A percentile compares a stretch with the other conserved stretches of the same genome.
These are phyloP conservation scores for Thielaviopsis euricoi DNA, from an alignment of 2,329 filamentous ascomycete species.

Conservation along the genomic window DNA sequence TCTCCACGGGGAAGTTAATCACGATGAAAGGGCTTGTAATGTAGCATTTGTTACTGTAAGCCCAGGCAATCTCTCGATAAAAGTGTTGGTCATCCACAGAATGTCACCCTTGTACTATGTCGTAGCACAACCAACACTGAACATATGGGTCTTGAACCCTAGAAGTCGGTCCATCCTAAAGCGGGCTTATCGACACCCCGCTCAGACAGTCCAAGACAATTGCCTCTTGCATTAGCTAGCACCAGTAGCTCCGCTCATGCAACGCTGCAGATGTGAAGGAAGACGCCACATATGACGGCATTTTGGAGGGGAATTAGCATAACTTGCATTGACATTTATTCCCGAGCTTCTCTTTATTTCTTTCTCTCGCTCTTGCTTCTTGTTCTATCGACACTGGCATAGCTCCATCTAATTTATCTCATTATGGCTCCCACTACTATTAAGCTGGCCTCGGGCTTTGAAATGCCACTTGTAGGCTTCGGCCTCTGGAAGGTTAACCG, in stretches of 20 bases:
- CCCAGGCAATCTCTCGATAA: background rate
- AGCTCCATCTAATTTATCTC: slow-evolving; percentile 20
- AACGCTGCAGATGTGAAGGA: too few relatives aligned
- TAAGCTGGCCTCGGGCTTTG: slow-evolving; percentile 47
- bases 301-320: slow-evolving; percentile 34
- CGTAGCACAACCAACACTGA: too few relatives aligned
- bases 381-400: slow-evolving; percentile 26
- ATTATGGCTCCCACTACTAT: slow-evolving; percentile 19
- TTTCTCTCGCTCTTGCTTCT: background rate
- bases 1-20: too few relatives aligned
- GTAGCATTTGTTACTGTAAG: too few relatives aligned
- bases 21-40: too few relatives aligned
- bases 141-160: too few relatives aligned
- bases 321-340: slow-evolving; percentile 22
- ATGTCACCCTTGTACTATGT: too few relatives aligned
- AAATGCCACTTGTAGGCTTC: slow-evolving; percentile 64
- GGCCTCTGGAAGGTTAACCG: slow-evolving; percentile 75
- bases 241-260: too few relatives aligned
- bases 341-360: slow-evolving; percentile 11
- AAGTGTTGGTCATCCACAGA: background rate
- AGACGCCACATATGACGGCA: slow-evolving; percentile 33
- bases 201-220: too few relatives aligned
- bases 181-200: too few relatives aligned
- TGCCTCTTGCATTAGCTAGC: too few relatives aligned
- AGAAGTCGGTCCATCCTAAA: too few relatives aligned